Base-by-base conservation (phyloP, 352 stramenopile species). In the Bremia lactucae region DNA sequence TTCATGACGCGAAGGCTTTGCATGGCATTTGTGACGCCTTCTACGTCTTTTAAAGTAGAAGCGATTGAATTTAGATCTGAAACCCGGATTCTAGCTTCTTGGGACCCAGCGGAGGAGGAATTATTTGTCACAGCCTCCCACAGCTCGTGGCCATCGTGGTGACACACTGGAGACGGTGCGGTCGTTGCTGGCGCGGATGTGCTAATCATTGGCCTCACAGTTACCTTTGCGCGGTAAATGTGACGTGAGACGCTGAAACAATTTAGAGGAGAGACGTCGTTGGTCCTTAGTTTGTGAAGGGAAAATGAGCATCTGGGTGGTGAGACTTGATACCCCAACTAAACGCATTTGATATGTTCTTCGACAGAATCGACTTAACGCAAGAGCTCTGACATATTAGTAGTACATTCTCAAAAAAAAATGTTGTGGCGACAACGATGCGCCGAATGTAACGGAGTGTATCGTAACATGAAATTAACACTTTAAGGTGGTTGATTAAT, bases 1-100 rank as follows among this genome's bases (percentile, higher is more conserved):
- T 71, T 46, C 31, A 76, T 31, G 40, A 83, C 49, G 6, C 55
- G 62, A 36, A 87, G 45, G 4, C 46, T 25, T 1, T 65, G 45
- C 21, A 84, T 54, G 7, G 69, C 53, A 2, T 49, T 24, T 10
- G 54, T 44, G 0, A 62, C 55, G 15, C 22, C 38, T 2, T 67
- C 36, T 7, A 69, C 23, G 36, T 60, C 43, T 5, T 31, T 31
- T 11, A 22, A 23, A 38, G 21, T 29, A 4, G 43, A 21, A 43
- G 55, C 40, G 26, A 53, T 49, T 21, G 39, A 42, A 34, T 46
- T 26, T 7, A 40, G 31, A 6, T 42, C 33, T 25, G 37, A 24
- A 29, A 24, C 42, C 18, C 46, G 41, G 15, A 34, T 21, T 37
- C 29, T 53, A 8, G 26, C 33, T 6, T 11, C 15, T 9, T 7